These are phyloP conservation scores for Ottelia alismoides DNA, from an alignment of 106 monocot species.

Conservation along the genomic window DNA sequence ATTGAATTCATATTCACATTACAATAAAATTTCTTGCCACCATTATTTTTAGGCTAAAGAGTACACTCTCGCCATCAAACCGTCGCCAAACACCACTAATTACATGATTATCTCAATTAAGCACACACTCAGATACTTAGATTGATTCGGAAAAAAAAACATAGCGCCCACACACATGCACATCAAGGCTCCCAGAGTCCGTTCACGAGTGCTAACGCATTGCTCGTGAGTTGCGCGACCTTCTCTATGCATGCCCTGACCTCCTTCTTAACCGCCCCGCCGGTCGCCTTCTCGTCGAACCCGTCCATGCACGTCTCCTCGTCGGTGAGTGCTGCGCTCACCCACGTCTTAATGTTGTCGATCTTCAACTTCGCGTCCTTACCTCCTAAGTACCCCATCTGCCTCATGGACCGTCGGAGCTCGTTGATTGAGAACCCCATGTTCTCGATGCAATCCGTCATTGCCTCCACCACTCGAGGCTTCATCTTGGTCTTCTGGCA, in stretches of 20 bases:
- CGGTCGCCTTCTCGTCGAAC: slow-evolving; percentile 17
- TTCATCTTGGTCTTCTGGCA: not conserved
- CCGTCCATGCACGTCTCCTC: slow-evolving; percentile 56
- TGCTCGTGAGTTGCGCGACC: slow-evolving; percentile 36
- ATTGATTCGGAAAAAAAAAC: too few relatives aligned
- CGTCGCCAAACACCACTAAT: too few relatives aligned
- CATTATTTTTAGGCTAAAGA: too few relatives aligned
- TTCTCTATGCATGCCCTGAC: slow-evolving; percentile 26
- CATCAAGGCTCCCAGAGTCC: too few relatives aligned
- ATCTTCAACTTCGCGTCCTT: slow-evolving; percentile 15
- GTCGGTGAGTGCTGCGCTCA: slow-evolving; percentile 58
- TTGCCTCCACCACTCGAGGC: slow-evolving; percentile 12
- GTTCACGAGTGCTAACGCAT: slow-evolving; percentile 42
- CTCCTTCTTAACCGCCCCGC: slow-evolving; percentile 18
- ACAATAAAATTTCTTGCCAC: too few relatives aligned
- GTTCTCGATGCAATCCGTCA: slow-evolving; percentile 39
- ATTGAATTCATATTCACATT: too few relatives aligned
- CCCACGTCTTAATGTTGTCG: slow-evolving; percentile 52
- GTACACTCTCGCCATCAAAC: too few relatives aligned
- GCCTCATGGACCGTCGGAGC: slow-evolving; percentile 22
- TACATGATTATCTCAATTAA: too few relatives aligned
- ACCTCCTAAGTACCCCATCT: slow-evolving; percentile 23
- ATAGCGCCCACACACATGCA: too few relatives aligned
- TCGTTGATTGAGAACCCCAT: slow-evolving; percentile 27
- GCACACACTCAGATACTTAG: too few relatives aligned